Base-by-base conservation (phyloP, 1,284 basidiomycete species). In the Sporisorium scitamineum region DNA sequence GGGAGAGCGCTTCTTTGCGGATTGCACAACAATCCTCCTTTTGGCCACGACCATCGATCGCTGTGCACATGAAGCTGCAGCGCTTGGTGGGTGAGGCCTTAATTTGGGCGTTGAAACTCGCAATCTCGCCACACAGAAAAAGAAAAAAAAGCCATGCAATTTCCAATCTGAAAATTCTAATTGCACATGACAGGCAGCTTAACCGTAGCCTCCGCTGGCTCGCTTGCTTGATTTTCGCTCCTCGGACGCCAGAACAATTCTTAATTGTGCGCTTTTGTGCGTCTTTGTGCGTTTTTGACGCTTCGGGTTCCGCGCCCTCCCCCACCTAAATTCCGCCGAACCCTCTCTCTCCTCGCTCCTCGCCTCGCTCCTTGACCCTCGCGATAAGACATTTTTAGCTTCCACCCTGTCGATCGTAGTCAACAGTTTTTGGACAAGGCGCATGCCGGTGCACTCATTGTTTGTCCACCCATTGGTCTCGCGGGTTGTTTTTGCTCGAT, bases 51-150 rank as follows among this genome's bases (percentile, higher is more conserved):
- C 53, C 45, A 62, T 62, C 61, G 61, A 47, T 48, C 20, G 41
- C n/a, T n/a, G n/a, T n/a, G 22, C 54, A 62, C 61, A 62, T 62
- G 54, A 51, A 44, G 37, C 37, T 56, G 60, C 45, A 51, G 53
- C 39, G 34, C n/a, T n/a, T n/a, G n/a, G n/a, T n/a, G n/a, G n/a
- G n/a, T n/a, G n/a, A n/a, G n/a, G n/a, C n/a, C n/a, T n/a, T n/a
- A 14, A 7, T 37, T 7, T 9, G 34, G 34, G 34, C n/a, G n/a
- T n/a, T n/a, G n/a, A n/a, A n/a, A n/a, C n/a, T n/a, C n/a, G n/a
- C n/a, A n/a, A n/a, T n/a, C n/a, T n/a, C n/a, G n/a, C n/a, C n/a
- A n/a, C n/a, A n/a, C n/a, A n/a, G n/a, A n/a, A n/a, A n/a, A n/a
- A n/a, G 34, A 34, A 34, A 34, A 8, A 8, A 8, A 34, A 34